These are phyloP conservation scores for Daldinia grandis DNA, from an alignment of 495 filamentous ascomycete genomes.

Conservation along the genomic window DNA sequence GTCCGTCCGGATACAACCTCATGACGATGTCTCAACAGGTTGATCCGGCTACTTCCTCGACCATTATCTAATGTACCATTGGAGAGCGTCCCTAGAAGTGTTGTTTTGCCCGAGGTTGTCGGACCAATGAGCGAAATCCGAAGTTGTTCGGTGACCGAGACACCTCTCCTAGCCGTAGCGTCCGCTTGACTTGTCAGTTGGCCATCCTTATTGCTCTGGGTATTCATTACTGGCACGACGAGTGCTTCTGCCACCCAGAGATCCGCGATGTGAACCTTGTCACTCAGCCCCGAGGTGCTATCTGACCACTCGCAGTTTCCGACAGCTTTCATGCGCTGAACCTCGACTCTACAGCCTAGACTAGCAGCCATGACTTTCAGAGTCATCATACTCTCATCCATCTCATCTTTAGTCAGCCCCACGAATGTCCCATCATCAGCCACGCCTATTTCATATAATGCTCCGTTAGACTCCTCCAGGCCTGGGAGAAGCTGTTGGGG, in stretches of 20 bases:
- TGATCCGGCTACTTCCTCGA: conserved; percentile 84
- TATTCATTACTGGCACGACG: conserved; percentile 52
- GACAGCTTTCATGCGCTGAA: conserved; percentile 84
- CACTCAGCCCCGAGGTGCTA: conserved; percentile 25
- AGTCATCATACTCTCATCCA: conserved; percentile 87
- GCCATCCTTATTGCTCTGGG: conserved; percentile 16
- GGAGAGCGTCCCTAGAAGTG: conserved; percentile 84
- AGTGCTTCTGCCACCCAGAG: conserved; percentile 90
- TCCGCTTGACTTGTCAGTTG: conserved; percentile 15
- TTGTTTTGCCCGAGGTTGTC: conserved; percentile 94
- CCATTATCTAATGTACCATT: conserved; percentile 92
- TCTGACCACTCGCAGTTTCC: conserved; percentile 85
- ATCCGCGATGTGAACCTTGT: conserved; percentile 54
- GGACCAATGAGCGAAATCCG: conserved; percentile 91
- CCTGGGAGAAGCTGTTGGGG: conserved; percentile 76
- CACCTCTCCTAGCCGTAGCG: conserved; percentile 39
- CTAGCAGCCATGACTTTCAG: conserved; percentile 89
- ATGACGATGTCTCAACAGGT: conserved; percentile 90
- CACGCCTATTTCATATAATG: conserved; percentile 95
- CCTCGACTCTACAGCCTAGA: conserved; percentile 86
- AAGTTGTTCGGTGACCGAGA: conserved; percentile 72
- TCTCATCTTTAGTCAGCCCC: conserved; percentile 87
- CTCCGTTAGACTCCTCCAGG: conserved; percentile 90
- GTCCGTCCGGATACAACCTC: conserved; percentile 92
- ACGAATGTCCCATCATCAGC: conserved; percentile 93